Conservation (phyloP, 495 filamentous ascomycete species). For the Thozetella sp. region DNA sequence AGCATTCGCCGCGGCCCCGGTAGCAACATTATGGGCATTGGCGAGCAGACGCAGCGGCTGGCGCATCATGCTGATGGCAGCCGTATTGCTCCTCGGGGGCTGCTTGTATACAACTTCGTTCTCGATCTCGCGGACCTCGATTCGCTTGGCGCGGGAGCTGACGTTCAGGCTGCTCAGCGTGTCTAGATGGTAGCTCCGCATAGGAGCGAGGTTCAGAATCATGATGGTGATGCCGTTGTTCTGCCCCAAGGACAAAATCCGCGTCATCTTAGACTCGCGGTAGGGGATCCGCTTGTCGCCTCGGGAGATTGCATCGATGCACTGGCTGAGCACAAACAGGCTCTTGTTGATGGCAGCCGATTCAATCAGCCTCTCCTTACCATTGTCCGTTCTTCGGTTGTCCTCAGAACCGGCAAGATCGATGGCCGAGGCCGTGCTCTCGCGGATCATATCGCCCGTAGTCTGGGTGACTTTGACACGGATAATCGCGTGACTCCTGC, state of each 20-base stretch:
- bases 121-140: constrained; percentile 92
- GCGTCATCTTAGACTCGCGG: constrained; percentile 95
- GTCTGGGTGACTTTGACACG: constrained; percentile 84
- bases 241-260: constrained; percentile 89
- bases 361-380: constrained; percentile 88
- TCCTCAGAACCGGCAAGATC: constrained; percentile 97
- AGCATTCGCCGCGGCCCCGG: constrained; percentile 33
- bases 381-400: constrained; percentile 92
- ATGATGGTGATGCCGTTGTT: constrained; percentile 96
- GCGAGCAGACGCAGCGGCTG: constrained; percentile 79
- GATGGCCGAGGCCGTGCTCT: constrained; percentile 90
- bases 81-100: constrained; percentile 55
- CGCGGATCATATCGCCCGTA: constrained; percentile 67
- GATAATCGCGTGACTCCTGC: constrained; percentile 89
- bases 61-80: constrained; percentile 53
- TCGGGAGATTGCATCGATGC: constrained; percentile 85
- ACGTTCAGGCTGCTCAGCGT: constrained; percentile 94
- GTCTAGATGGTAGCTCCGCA: constrained; percentile 88
- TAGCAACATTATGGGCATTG: constrained; percentile 62
- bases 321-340: constrained; percentile 92
- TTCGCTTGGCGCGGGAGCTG: constrained; percentile 93
- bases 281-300: constrained; percentile 82
- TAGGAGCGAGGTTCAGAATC: constrained; percentile 91
- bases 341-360: constrained; percentile 99
- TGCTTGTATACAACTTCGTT: constrained; percentile 87